Evolutionary conservation across 164 flowering plant genomes (phyloP), one percentile per base, ranked within the genome.

Genomic region (Paratinospora sagittata): DNA sequence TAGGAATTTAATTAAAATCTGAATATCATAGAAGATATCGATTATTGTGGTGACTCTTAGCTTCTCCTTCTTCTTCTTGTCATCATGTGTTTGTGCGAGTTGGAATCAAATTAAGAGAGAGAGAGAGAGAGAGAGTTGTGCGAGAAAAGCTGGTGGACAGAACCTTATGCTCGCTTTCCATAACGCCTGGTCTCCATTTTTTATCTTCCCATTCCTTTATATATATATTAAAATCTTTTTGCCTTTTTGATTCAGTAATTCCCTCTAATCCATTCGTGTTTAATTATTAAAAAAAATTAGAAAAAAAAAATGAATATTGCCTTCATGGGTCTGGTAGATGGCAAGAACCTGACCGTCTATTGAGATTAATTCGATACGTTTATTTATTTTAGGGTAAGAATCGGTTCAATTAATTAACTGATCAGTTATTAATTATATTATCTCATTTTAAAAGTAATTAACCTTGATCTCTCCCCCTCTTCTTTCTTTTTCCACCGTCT

Each of bases 91-190:
- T 30, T 30, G 68, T 47, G 63, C 69, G 66, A 65, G 64, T 49
- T 45, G 74, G 74, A 72, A 72, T 72, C 74, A 34, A 39, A 19
- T 3, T 43, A 43, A 39, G 64, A 16, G 58, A 26, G 57, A 33
- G 27, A 67, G 66, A 68, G 57, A 49, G 58, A 0, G 61, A 43
- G 19, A 19, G 33, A 30, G 34, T 45, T 68, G 61, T 45, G 47
- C 68, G 34, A n/a, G 36, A 61, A 73, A 68, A 74, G 72, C 67
- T 74, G 72, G 70, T 26, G 19, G 69, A 66, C 73, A 73, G 76
- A 72, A 73, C 75, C 79, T 63, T 77, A 72, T 77, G 73, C 79
- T 73, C 69, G 49, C 72, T 70, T 70, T 75, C 73, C 76, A 73
- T 61, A 68, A 73, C 67, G 71, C 71, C 63, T 73, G 76, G 76